A percentile compares a stretch with the other conserved stretches of the same genome.
phyloP scores from a whole-genome alignment of 306 rosid species.

The Carpinus fangiana region DNA sequence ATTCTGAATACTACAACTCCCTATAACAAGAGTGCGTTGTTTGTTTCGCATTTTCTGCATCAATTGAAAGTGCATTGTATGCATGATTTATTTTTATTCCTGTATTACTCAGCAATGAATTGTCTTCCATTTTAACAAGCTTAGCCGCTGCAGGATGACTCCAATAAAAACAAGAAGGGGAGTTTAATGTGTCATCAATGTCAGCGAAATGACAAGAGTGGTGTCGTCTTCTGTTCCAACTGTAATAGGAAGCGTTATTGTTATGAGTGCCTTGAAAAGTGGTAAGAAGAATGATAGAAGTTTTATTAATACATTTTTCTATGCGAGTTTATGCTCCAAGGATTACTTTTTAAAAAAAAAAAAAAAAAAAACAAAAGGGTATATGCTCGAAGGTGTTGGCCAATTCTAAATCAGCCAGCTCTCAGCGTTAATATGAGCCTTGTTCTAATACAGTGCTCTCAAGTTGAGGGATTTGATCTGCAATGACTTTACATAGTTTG shows the following conservation, averaged over 20 bases:
- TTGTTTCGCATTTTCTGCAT: neutral
- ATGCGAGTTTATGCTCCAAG: no score
- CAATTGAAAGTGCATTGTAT: neutral
- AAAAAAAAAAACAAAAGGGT: no score
- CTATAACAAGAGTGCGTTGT: neutral
- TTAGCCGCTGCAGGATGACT: constrained; percentile 4
- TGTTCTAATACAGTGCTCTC: neutral
- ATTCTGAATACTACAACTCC: neutral
- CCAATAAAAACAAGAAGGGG: no score
- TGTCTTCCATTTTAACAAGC: constrained; percentile 16
- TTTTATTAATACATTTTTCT: no score
- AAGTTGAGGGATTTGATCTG: constrained; percentile 12
- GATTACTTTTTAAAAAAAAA: no score
- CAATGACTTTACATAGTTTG: neutral
- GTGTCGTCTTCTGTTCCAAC: no score
- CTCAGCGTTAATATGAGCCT: constrained; percentile 49
- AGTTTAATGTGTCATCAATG: no score
- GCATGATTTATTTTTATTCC: neutral
- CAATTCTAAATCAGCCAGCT: constrained; percentile 60
- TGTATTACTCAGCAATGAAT: neutral
- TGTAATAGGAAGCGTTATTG: no score
- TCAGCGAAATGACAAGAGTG: no score
- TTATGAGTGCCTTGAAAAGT: no score
- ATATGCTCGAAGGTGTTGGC: constrained; percentile 44
- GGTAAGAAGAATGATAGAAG: no score